Conservation (phyloP, 2,329 filamentous ascomycete species). For the Cladophialophora immunda region DNA sequence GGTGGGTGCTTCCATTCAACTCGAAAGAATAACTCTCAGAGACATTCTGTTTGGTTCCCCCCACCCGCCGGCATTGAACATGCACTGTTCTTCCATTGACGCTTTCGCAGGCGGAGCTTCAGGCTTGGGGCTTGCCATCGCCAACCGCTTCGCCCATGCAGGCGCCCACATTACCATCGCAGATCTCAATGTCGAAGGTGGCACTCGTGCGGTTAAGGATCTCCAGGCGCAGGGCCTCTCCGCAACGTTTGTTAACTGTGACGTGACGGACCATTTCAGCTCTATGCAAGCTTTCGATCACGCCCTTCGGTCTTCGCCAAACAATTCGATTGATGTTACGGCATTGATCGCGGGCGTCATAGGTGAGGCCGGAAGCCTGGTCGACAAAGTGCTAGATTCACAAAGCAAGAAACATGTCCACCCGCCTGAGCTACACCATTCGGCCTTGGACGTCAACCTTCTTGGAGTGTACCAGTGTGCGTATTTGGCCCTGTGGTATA, state of each 20-base stretch:
- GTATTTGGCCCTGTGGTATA: slow-evolving; percentile 46
- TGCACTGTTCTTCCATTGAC: background rate
- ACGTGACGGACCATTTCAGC: slow-evolving; percentile 43
- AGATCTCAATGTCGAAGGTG: slow-evolving; percentile 22
- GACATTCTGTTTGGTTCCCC: background rate
- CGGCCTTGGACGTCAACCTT: slow-evolving; percentile 43
- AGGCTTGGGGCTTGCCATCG: slow-evolving; percentile 52
- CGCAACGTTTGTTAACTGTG: slow-evolving; percentile 43
- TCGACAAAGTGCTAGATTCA: slow-evolving; percentile 27
- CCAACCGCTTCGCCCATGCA: slow-evolving; percentile 47
- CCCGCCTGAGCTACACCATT: slow-evolving; percentile 31
- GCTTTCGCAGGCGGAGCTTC: slow-evolving; percentile 29
- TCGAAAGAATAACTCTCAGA: background rate
- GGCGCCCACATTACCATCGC: slow-evolving; percentile 55
- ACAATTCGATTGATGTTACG: slow-evolving; percentile 43
- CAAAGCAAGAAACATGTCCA: slow-evolving; percentile 19
- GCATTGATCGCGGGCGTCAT: slow-evolving; percentile 43
- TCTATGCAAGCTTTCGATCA: slow-evolving; percentile 45
- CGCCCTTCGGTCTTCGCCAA: slow-evolving; percentile 39
- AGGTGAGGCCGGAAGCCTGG: slow-evolving; percentile 28
- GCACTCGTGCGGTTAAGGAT: background rate
- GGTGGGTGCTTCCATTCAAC: slow-evolving; percentile 4
- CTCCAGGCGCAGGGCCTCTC: slow-evolving; percentile 23
- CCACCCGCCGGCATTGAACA: background rate
- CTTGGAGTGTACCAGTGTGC: slow-evolving; percentile 43